Conservation (phyloP, 352 stramenopile genomes). For the Globisporangium recalcitrans region DNA sequence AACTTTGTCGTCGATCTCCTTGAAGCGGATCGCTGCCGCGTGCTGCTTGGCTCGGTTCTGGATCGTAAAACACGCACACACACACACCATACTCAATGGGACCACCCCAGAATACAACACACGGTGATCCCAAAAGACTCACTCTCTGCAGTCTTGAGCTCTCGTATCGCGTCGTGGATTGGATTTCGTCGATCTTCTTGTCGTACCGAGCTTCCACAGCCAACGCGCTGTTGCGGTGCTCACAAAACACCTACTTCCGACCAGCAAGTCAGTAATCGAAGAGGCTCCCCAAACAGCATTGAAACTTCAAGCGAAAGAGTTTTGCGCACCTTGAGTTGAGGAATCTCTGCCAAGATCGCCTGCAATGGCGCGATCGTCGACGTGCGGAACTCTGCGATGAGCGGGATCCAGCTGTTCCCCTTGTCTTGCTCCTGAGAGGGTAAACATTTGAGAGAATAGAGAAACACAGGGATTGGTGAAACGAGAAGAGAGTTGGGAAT, state of each 20-base stretch:
- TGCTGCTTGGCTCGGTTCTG: constrained; percentile 68
- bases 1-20: constrained; percentile 56
- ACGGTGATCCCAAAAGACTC: constrained; percentile 6
- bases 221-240: constrained; percentile 59
- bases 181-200: constrained; percentile 51
- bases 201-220: constrained; percentile 54
- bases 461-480: not conserved
- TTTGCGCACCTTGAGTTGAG: constrained; percentile 41
- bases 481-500: not conserved
- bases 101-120: too few relatives aligned
- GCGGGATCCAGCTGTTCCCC: constrained; percentile 21
- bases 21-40: constrained; percentile 47
- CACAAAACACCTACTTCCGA: constrained; percentile 38
- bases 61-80: constrained; percentile 1
- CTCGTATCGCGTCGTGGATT: constrained; percentile 37
- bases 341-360: constrained; percentile 43
- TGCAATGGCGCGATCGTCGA: constrained; percentile 57
- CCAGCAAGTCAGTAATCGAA: not conserved
- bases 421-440: constrained; percentile 10
- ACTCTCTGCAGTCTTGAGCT: constrained; percentile 49
- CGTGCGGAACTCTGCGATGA: constrained; percentile 45
- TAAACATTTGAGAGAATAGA: too few relatives aligned
- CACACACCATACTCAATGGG: not conserved
- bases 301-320: too few relatives aligned
- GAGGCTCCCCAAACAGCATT: too few relatives aligned